Conservation (phyloP, 2,329 filamentous ascomycete species). For the Didymella pinodella region DNA sequence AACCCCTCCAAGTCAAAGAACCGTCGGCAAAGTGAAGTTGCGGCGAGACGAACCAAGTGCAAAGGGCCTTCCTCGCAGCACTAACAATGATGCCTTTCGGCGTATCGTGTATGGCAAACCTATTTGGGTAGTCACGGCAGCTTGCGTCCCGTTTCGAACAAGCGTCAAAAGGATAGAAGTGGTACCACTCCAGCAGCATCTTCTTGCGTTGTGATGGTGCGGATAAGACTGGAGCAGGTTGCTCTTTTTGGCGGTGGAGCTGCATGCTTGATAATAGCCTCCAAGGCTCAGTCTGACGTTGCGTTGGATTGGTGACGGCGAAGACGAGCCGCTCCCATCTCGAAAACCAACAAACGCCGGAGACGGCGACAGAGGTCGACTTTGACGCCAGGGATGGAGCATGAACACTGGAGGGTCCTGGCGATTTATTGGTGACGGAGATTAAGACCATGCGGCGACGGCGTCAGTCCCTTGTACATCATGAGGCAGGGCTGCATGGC, state of each 20-base stretch:
- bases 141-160: conserved; percentile 26
- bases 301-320: conserved; percentile 1
- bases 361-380: not conserved
- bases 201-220: conserved; percentile 12
- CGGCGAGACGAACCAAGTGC: not conserved
- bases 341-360: not conserved
- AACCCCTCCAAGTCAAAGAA: conserved; percentile 11
- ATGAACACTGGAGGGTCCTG: conserved; percentile 25
- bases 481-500: conserved; percentile 22
- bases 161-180: conserved; percentile 12
- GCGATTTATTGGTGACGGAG: conserved; percentile 26
- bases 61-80: conserved; percentile 2
- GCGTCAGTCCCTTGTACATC: conserved; percentile 5
- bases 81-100: conserved; percentile 7
- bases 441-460: conserved; percentile 20
- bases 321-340: not conserved
- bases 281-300: not conserved
- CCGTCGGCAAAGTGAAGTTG: conserved; percentile 5
- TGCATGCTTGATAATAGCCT: not conserved
- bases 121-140: conserved; percentile 41
- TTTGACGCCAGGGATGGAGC: conserved; percentile 17
- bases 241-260: not conserved
- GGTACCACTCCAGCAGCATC: conserved; percentile 10
- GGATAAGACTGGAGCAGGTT: not conserved
- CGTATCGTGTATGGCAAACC: conserved; percentile 30